Percentiles rank a stretch among this genome's conserved stretches.
Evolutionary conservation across 192 early-diverging fungal species (phyloP).

Genomic region (Umbelopsis vinacea): DNA sequence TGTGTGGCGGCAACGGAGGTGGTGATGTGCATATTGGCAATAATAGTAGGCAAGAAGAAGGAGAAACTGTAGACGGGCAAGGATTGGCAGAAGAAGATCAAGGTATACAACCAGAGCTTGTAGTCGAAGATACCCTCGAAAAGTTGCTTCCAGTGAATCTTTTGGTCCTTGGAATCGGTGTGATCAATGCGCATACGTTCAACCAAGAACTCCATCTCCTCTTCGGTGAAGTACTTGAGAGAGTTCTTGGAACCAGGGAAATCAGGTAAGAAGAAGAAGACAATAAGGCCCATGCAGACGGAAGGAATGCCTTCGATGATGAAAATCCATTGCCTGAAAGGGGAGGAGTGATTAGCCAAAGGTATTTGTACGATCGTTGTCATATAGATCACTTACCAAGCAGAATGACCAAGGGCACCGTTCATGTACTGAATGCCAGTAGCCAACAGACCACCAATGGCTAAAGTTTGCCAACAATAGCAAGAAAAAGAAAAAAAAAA

Average conservation of each 20-base stretch:
- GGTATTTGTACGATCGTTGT: not conserved
- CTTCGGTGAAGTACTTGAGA: constrained; percentile 40
- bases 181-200: constrained; percentile 49
- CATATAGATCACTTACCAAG: constrained; percentile 5
- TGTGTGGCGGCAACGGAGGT: constrained; percentile 30
- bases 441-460: constrained; percentile 65
- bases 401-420: constrained; percentile 36
- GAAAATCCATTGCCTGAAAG: constrained; percentile 50
- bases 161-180: constrained; percentile 33
- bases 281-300: constrained; percentile 41
- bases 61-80: constrained; percentile 66
- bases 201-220: constrained; percentile 56
- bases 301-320: constrained; percentile 67
- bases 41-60: constrained; percentile 73
- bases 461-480: constrained; percentile 1
- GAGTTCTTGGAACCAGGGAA: constrained; percentile 33
- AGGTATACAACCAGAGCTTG: constrained; percentile 49
- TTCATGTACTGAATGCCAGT: constrained; percentile 60
- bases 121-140: constrained; percentile 49
- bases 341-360: not conserved
- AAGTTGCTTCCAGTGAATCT: constrained; percentile 50
- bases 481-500: not conserved
- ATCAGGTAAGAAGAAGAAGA: constrained; percentile 49
- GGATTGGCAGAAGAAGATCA: constrained; percentile 62
- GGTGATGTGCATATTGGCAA: constrained; percentile 46